Evolutionary conservation across 2,329 filamentous ascomycete genomes (phyloP).

Genomic region (Talaromyces islandicus): DNA sequence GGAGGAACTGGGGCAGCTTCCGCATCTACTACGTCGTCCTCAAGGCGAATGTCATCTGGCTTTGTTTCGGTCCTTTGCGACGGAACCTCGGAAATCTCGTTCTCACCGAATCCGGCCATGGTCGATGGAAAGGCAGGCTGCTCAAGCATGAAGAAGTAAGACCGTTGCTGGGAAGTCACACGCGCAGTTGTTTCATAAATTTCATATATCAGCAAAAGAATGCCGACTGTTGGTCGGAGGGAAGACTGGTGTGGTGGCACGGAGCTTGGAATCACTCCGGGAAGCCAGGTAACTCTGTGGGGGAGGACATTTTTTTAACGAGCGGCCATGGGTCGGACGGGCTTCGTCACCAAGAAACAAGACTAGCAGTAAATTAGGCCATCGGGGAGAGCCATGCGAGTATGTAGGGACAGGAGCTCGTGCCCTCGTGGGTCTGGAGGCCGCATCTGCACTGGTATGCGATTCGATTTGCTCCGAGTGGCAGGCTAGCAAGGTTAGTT

Average conservation of each 20-base stretch:
- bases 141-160: background rate
- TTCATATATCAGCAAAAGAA: background rate
- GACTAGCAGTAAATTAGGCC: background rate
- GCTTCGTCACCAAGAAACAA: background rate
- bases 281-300: background rate
- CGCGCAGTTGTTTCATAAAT: background rate
- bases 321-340: background rate
- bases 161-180: background rate
- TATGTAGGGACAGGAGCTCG: background rate
- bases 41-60: conserved; percentile 1
- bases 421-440: background rate
- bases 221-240: background rate
- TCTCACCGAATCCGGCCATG: background rate
- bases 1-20: background rate
- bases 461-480: background rate
- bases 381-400: background rate
- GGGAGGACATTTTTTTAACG: background rate
- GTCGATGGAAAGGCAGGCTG: background rate
- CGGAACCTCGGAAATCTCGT: background rate
- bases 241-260: background rate
- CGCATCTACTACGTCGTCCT: background rate
- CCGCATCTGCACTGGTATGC: background rate
- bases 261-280: background rate
- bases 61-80: conserved; percentile 1
- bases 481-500: background rate